Conservation (phyloP, 805 yeast species). For the Torulaspora maleeae region DNA sequence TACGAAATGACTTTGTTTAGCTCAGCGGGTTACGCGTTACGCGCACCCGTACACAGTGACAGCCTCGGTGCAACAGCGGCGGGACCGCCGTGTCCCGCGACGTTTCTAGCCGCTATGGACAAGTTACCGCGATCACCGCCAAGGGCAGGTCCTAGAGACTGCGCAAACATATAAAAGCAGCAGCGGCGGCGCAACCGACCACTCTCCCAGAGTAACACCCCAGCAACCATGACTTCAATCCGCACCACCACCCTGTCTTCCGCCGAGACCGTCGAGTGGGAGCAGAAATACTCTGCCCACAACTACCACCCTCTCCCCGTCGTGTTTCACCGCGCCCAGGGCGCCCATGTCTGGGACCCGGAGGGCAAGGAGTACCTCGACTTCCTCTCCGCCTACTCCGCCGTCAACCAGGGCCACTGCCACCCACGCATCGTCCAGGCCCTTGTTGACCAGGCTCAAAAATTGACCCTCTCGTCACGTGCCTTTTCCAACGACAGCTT, state of each 20-base stretch:
- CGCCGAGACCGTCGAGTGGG: slow-evolving; percentile 58
- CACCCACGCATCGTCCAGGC: slow-evolving; percentile 90
- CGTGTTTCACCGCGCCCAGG: slow-evolving; percentile 78
- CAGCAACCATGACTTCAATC: slow-evolving; percentile 32
- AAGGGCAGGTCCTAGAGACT: slow-evolving; percentile 12
- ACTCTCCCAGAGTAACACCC: neutral
- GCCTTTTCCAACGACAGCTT: slow-evolving; percentile 89
- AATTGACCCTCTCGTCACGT: slow-evolving; percentile 80
- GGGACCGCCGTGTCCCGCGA: no score
- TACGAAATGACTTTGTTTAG: no score
- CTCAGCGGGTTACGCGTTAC: no score
- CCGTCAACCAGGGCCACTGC: slow-evolving; percentile 97
- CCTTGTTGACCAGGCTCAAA: slow-evolving; percentile 78
- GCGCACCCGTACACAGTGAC: no score
- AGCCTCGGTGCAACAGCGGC: no score
- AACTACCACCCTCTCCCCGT: slow-evolving; percentile 97
- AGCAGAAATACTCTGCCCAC: slow-evolving; percentile 84
- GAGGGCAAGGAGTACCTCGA: slow-evolving; percentile 93
- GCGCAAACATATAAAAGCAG: slow-evolving; percentile 5
- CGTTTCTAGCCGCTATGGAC: slow-evolving; percentile 6
- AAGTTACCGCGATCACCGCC: slow-evolving; percentile 11
- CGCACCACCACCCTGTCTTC: slow-evolving; percentile 47
- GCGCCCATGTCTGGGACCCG: slow-evolving; percentile 97
- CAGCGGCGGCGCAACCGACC: neutral
- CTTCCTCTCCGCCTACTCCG: slow-evolving; percentile 91